A percentile compares a stretch with the other conserved stretches of the same genome.
Conservation (phyloP, 169 alveolate genomes). For the Plasmodium vivax region DNA sequence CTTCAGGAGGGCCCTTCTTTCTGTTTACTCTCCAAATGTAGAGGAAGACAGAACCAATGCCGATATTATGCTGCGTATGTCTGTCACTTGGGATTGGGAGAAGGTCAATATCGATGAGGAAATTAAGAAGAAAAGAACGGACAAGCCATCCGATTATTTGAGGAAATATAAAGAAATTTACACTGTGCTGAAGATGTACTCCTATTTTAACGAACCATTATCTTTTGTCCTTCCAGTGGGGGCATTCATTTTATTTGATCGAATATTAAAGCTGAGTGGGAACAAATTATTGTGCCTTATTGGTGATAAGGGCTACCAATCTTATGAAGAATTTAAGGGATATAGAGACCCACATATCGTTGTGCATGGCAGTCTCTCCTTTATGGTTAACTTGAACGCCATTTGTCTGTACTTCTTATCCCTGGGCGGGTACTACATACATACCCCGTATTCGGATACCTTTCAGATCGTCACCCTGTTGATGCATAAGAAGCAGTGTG, state of each 20-base stretch:
- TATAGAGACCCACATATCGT: conserved; percentile 88
- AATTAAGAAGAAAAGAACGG: conserved; percentile 30
- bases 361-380: conserved; percentile 88
- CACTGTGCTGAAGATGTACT: conserved; percentile 77
- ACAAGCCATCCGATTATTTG: conserved; percentile 72
- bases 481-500: conserved; percentile 32
- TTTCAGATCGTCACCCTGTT: conserved; percentile 84
- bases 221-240: conserved; percentile 87
- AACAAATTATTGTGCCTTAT: conserved; percentile 82
- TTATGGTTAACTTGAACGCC: conserved; percentile 89
- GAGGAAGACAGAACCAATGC: conserved; percentile 90
- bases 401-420: conserved; percentile 81
- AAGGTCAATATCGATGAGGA: conserved; percentile 50
- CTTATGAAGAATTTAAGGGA: conserved; percentile 84
- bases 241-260: conserved; percentile 82
- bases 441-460: conserved; percentile 87
- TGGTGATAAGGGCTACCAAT: conserved; percentile 90
- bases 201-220: conserved; percentile 76
- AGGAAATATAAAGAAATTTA: conserved; percentile 72
- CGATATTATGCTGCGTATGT: conserved; percentile 89
- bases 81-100: conserved; percentile 87
- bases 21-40: conserved; percentile 86
- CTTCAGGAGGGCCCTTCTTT: conserved; percentile 83
- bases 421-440: conserved; percentile 85
- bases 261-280: conserved; percentile 77